Base-by-base conservation (phyloP, 1,284 basidiomycete species). In the Tylopilus orsonianus region DNA sequence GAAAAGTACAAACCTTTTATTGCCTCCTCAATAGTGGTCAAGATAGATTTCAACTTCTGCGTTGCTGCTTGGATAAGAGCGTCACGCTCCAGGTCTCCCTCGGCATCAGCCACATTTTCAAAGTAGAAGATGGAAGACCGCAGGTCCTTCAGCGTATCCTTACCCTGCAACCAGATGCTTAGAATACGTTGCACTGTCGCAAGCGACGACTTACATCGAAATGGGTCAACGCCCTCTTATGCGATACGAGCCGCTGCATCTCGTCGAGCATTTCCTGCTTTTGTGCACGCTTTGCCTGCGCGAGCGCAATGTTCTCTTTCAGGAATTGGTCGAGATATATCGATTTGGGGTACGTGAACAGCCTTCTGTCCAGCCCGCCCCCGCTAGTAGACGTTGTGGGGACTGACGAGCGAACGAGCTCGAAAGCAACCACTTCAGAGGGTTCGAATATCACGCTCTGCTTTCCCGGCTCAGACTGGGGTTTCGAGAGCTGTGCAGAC, bases 241-340 rank as follows among this genome's bases (percentile, higher is more conserved):
- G 71, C 48, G 60, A 58, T 27, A 65, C 68, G 23, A 87, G 60
- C 36, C 68, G 66, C 41, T 73, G 68, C 13, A 81, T 72, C 49
- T 80, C 73, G n/a, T 67, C 69, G 7, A 69, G 54, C 45, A 84
- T 72, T 24, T 74, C 68, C n/a, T 66, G 65, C 58, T 79, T 75
- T 48, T 70, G 54, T 34, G 44, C 57, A 40, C 77, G 64, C 57
- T 79, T 81, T 46, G 71, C 62, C 26, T 75, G 72, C 5, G 79
- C 75, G 26, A 82, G 53, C 13, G 72, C 70, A 3, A 78, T 56
- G 44, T 86, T 87, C 44, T 76, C 73, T 43, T 72, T 71, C 53
- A 89, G 57, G 58, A 88, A 90, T 49, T 80, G 79, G 60, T 90
- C 88, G 43, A 90, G 69, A 59, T 79, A 88, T 35, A 90, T 70